These are phyloP conservation scores for Solanum virginianum DNA, from an alignment of 257 asterid species.

Conservation along the genomic window DNA sequence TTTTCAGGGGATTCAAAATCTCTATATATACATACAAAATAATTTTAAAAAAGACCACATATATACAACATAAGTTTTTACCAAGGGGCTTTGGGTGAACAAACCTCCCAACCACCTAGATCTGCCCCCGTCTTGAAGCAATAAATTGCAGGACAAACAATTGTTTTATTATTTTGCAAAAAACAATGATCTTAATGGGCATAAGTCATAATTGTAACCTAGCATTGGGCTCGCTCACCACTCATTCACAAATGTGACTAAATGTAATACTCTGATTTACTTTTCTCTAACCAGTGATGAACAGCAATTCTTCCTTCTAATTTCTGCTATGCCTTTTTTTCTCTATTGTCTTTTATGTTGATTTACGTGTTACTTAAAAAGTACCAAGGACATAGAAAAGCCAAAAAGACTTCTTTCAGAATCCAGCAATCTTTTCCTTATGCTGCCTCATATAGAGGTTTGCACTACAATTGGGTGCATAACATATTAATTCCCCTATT, in stretches of 20 bases:
- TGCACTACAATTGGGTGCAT: neutral
- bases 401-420: neutral
- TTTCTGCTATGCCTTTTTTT: neutral
- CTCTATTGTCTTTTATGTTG: neutral
- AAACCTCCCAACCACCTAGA: too few relatives aligned
- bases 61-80: too few relatives aligned
- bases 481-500: neutral
- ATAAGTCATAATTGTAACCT: neutral
- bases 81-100: too few relatives aligned
- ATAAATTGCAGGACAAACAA: neutral
- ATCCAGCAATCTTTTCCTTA: neutral
- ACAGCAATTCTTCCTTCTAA: neutral
- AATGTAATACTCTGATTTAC: neutral
- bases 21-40: too few relatives aligned
- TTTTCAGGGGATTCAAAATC: too few relatives aligned
- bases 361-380: neutral
- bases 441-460: neutral
- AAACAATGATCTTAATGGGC: neutral
- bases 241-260: neutral
- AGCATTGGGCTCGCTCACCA: neutral
- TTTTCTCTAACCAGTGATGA: neutral
- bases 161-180: neutral
- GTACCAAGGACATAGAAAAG: neutral
- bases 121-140: neutral
- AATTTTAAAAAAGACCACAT: too few relatives aligned